Base-by-base conservation (phyloP, 2,329 filamentous ascomycete species). In the Cladosporium phlei region DNA sequence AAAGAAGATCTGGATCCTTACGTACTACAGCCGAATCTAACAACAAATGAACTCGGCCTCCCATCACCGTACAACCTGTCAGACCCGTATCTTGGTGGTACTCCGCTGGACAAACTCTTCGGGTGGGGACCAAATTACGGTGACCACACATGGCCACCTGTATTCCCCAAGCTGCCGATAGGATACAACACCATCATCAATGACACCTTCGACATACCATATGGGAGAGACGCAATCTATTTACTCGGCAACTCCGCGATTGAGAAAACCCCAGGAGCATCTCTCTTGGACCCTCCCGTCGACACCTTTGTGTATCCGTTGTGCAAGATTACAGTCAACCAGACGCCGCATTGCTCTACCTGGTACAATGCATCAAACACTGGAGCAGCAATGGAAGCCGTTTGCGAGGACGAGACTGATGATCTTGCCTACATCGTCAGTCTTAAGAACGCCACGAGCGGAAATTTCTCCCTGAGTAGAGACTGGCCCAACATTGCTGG, bases 161-260 rank as follows among this genome's bases (percentile, higher is more conserved):
- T 70, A 0, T 70, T 71, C 38, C 63, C 73, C 2, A 76, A 67
- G 38, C 62, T 71, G 22, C 86, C 86, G 0, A 61, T 67, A 1
- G 66, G 75, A 6, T 85, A 76, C 66, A 90, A 91, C 60, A 85
- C 85, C 0, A 64, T 88, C 5, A 66, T 76, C 32, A 85, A 86
- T 56, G 67, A 68, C 2, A 73, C 73, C 3, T 16, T 32, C 2
- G 22, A 47, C 14, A 19, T 33, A 3, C 9, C 30, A 4, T 68
- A 59, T 49, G 69, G 70, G 8, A 59, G 71, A 2, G 73, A 81
- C 40, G 69, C 82, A 0, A 72, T 88, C 2, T 90, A 89, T 58
- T 52, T 88, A 0, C 70, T 93, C 1, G 79, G 74, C 2, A 45
- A 47, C 9, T 45, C 27, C 11, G 37, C 52, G 0, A 24, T 30